Evolutionary conservation across 2,329 filamentous ascomycete species (phyloP), one percentile per base, ranked within the genome.

Genomic region (Beauveria sp.): DNA sequence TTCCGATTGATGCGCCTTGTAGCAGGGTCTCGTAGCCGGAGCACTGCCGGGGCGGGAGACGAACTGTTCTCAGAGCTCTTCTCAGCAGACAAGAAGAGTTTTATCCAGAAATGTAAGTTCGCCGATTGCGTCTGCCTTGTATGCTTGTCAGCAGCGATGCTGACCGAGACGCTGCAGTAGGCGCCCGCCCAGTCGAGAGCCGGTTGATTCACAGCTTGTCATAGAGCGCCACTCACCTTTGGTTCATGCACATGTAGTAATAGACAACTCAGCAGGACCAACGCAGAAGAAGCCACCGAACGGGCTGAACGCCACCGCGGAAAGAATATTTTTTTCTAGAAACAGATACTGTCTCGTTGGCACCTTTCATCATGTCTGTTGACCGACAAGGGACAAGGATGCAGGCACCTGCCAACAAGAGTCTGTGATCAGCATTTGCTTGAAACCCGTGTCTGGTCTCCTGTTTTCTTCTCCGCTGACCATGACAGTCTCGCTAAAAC

Each of bases 201-300:
- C 24, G 46, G 40, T 40, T 50, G 40, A 40, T 40, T 48, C 40
- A 47, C 37, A 1, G 40, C 26, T 40, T 24, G 40, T 26, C 26
- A 40, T 28, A 34, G 18, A 24, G 50, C 57, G 57, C 57, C 57
- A 59, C 57, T 47, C 40, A 34, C 37, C 40, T 59, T 46, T 59
- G 57, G 50, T 47, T 53, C 57, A 59, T 59, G 57, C 50, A 59
- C 34, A 37, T 59, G 48, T 59, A 59, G 50, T 54, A 59, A 59
- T 47, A 40, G 24, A 30, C 56, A 52, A 18, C 57, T 59, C 48
- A 54, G 26, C 57, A 53, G 41, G 41, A 54, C 57, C 57, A 59
- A 46, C 26, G 48, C 30, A 41, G 24, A 20, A 24, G 26, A 40
- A 59, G 56, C 48, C 56, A 53, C 48, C 40, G 28, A 53, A 50